These are phyloP conservation scores for Lasiodiplodia sp. DNA, from an alignment of 2,329 filamentous ascomycete genomes.

Conservation along the genomic window DNA sequence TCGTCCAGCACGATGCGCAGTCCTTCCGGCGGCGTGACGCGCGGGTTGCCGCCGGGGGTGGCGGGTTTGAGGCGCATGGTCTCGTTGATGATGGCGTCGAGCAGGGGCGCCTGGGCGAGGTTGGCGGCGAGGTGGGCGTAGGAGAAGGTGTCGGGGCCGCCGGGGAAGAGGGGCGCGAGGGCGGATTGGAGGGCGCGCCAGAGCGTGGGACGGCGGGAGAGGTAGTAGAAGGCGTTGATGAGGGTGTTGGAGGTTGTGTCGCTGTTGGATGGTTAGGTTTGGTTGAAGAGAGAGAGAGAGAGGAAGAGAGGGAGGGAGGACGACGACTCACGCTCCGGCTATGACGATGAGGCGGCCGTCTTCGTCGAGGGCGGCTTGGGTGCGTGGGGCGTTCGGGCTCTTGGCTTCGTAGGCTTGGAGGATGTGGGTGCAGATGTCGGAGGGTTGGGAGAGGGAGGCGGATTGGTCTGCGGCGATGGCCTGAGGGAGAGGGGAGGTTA, in stretches of 20 bases:
- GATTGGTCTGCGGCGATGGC: background rate
- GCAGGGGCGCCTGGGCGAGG: slow-evolving; percentile 37
- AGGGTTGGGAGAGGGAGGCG: background rate
- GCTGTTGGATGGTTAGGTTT: background rate
- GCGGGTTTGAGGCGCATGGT: slow-evolving; percentile 51
- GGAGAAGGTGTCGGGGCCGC: slow-evolving; percentile 37
- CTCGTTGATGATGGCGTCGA: slow-evolving; percentile 54
- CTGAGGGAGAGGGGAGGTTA: background rate
- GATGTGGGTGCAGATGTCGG: slow-evolving; percentile 15
- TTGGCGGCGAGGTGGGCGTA: slow-evolving; percentile 44
- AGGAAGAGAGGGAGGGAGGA: slow-evolving; percentile 47
- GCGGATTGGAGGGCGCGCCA: slow-evolving; percentile 23
- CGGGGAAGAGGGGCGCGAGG: slow-evolving; percentile 39
- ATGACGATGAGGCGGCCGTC: slow-evolving; percentile 36
- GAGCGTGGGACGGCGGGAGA: slow-evolving; percentile 33
- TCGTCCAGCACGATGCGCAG: slow-evolving; percentile 37
- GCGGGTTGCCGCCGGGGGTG: slow-evolving; percentile 47
- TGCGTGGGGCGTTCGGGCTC: slow-evolving; percentile 1
- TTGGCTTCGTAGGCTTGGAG: background rate
- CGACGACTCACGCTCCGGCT: slow-evolving; percentile 36
- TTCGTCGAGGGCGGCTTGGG: slow-evolving; percentile 11
- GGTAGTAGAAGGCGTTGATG: slow-evolving; percentile 30
- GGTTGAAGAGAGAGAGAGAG: slow-evolving; percentile 11
- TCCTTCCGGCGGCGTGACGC: slow-evolving; percentile 46
- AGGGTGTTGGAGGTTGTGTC: slow-evolving; percentile 27